Conservation (phyloP, 371 early-diverging fungal genomes). For the Apophysomyces variabilis region DNA sequence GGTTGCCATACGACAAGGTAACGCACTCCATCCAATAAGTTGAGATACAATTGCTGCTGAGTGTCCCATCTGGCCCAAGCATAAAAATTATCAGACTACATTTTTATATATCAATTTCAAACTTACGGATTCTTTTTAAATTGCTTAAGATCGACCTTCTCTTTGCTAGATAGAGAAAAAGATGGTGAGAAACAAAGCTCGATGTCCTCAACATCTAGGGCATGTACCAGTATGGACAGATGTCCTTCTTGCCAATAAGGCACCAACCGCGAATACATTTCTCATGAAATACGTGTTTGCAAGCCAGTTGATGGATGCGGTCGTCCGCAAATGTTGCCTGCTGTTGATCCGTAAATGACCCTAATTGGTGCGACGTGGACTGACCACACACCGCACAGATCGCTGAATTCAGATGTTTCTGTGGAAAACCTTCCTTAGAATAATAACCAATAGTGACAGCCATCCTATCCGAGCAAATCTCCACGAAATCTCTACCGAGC, state of each 20-base stretch:
- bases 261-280: conserved; percentile 95
- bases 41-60: conserved; percentile 77
- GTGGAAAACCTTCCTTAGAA: conserved; percentile 70
- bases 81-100: neutral
- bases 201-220: neutral
- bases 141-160: conserved; percentile 81
- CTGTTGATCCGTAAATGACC: conserved; percentile 33
- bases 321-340: conserved; percentile 45
- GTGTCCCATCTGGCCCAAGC: conserved; percentile 63
- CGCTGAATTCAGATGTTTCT: conserved; percentile 70
- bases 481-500: conserved; percentile 85
- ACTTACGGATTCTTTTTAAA: conserved; percentile 80
- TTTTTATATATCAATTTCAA: neutral
- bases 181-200: neutral
- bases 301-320: conserved; percentile 69
- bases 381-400: conserved; percentile 88
- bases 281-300: conserved; percentile 88
- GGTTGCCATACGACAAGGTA: conserved; percentile 87
- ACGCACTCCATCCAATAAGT: conserved; percentile 80
- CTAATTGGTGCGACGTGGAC: conserved; percentile 29
- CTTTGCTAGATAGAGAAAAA: conserved; percentile 57
- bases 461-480: conserved; percentile 84
- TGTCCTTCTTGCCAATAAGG: conserved; percentile 92
- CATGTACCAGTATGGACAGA: conserved; percentile 90
- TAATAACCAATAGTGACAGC: conserved; percentile 80